Evolutionary conservation across 2,329 filamentous ascomycete genomes (phyloP).

Genomic region (Fusarium coffeatum): DNA sequence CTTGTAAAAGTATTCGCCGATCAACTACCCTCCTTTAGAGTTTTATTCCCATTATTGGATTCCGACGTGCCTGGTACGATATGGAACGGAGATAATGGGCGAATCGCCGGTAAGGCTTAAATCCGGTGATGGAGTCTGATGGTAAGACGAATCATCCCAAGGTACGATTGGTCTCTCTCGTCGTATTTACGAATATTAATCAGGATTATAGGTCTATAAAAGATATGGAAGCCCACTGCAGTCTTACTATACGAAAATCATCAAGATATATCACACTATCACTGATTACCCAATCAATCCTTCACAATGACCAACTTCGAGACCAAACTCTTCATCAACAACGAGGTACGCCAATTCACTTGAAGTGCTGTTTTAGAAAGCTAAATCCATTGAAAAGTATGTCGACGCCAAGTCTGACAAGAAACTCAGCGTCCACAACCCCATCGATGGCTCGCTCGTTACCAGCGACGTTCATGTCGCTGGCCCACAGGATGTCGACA

Average conservation of each 20-base stretch:
- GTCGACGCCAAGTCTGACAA: constrained; percentile 3
- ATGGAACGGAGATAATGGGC: not conserved
- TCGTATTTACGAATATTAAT: not conserved
- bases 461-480: not conserved
- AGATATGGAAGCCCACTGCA: not conserved
- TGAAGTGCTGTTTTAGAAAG: no score
- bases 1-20: not conserved
- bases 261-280: not conserved
- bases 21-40: not conserved
- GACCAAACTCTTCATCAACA: constrained; percentile 6
- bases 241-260: not conserved
- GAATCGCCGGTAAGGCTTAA: not conserved
- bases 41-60: no score
- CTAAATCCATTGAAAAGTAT: not conserved
- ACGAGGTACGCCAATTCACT: not conserved
- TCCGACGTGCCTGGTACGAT: no score
- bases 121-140: not conserved
- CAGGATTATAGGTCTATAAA: not conserved
- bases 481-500: not conserved
- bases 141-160: not conserved
- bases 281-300: not conserved
- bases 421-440: not conserved
- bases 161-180: not conserved
- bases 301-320: not conserved
- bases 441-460: not conserved